Evolutionary conservation across 768 basidiomycete species (phyloP), one percentile per base, ranked within the genome.

Genomic region (Russula sp.): DNA sequence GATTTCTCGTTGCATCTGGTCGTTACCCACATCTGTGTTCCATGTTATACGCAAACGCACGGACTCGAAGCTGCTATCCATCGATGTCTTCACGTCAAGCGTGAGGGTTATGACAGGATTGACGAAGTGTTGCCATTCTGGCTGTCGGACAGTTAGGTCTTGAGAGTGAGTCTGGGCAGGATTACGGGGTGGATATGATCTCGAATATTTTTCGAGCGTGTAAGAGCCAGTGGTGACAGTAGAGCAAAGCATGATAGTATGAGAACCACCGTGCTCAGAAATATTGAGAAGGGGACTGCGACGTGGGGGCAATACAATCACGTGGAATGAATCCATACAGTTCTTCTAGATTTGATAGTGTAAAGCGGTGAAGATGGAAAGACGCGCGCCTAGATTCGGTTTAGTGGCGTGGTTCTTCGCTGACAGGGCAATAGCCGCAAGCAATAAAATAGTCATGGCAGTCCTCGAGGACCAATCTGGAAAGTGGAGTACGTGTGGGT

Each of bases 121-220:
- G 20, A 81, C 80, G 68, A 85, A 90, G 70, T 91, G 89, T 69
- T 89, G 86, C 89, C 89, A 91, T 71, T 89, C 87, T 2, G 77
- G 69, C 39, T 77, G 73, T 18, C 70, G 55, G 66, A 70, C 34
- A 59, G 55, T 45, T 20, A 62, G 63, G 40, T 57, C 64, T 63
- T 44, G 69, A 40, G 64, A 48, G 32, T 58, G 63, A n/a, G 63
- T 67, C 32, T 16, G 65, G 16, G n/a, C 22, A 27, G 34, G 42
- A 20, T 37, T 37, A 56, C 3, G 9, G 5, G 66, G 61, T 27
- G 83, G 80, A 69, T 86, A 85, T 31, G 86, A 85, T 56, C 84
- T 79, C 53, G 88, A 90, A 70, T 89, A 89, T 71, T 88, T 89
- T 59, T 72, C 70, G 32, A 89, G 75, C 14, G 77, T 62, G 69